Conservation (phyloP, 371 early-diverging fungal species). For the Blakeslea trispora region DNA sequence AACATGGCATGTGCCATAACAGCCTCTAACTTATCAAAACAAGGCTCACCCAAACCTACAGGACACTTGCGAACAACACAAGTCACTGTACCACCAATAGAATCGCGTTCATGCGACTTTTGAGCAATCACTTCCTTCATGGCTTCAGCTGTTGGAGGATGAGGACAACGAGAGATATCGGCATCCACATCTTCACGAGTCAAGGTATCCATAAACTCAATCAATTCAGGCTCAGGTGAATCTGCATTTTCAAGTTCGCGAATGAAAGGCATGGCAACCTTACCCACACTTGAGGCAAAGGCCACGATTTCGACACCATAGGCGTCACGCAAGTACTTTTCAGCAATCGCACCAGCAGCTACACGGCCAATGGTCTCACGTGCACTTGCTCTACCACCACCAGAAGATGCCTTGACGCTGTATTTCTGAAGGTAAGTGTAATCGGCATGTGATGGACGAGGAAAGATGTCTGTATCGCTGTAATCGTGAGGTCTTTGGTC, state of each 20-base stretch:
- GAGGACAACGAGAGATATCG: conserved; percentile 54
- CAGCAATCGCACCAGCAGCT: conserved; percentile 95
- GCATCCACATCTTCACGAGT: conserved; percentile 62
- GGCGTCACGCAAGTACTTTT: conserved; percentile 83
- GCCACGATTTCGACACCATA: conserved; percentile 92
- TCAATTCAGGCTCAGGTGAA: conserved; percentile 59
- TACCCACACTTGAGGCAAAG: conserved; percentile 90
- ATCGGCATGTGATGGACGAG: conserved; percentile 96
- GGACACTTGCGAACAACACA: conserved; percentile 96
- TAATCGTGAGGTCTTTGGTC: conserved; percentile 97
- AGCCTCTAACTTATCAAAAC: conserved; percentile 98
- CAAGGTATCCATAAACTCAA: conserved; percentile 68
- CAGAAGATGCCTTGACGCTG: conserved; percentile 91
- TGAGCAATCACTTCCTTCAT: conserved; percentile 65
- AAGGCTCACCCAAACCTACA: conserved; percentile 95
- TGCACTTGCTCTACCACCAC: conserved; percentile 95
- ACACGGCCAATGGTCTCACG: conserved; percentile 97
- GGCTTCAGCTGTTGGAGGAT: conserved; percentile 45
- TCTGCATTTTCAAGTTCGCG: conserved; percentile 53
- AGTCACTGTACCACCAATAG: conserved; percentile 96
- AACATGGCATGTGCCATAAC: conserved; percentile 98
- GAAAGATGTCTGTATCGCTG: conserved; percentile 88
- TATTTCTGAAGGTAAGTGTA: conserved; percentile 96
- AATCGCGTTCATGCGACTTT: conserved; percentile 82
- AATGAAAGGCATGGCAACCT: conserved; percentile 75